phyloP scores from a whole-genome alignment of 805 yeast species.

The Limtongia smithiae region DNA sequence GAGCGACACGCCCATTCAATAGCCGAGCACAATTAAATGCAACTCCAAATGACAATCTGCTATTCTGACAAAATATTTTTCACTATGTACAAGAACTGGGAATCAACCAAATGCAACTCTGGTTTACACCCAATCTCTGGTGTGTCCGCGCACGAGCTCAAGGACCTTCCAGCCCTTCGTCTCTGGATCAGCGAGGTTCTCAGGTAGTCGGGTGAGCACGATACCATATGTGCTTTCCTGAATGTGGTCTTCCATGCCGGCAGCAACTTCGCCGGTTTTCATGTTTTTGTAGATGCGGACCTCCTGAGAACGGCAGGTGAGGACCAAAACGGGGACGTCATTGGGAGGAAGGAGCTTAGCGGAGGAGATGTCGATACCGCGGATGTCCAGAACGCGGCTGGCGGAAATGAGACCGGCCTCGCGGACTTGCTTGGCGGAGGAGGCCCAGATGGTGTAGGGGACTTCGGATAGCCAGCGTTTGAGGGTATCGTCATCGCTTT shows the following conservation, averaged over 20 bases:
- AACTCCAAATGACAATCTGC: no score
- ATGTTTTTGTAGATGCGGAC: constrained; percentile 81
- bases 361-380: constrained; percentile 89
- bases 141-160: constrained; percentile 91
- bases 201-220: constrained; percentile 91
- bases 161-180: constrained; percentile 97
- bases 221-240: constrained; percentile 91
- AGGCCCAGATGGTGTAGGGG: constrained; percentile 90
- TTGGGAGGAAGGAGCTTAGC: constrained; percentile 86
- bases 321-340: constrained; percentile 86
- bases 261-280: constrained; percentile 91
- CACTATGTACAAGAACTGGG: no score
- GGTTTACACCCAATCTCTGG: constrained; percentile 67
- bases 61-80: no score
- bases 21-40: no score
- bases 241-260: constrained; percentile 92
- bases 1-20: no score
- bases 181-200: constrained; percentile 79
- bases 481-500: constrained; percentile 79
- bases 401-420: constrained; percentile 91
- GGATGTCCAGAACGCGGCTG: constrained; percentile 84
- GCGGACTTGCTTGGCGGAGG: constrained; percentile 85
- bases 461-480: constrained; percentile 95
- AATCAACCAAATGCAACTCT: background rate
- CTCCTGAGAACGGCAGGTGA: constrained; percentile 95